Conservation (phyloP, 805 yeast species). For the Spathaspora sp. region DNA sequence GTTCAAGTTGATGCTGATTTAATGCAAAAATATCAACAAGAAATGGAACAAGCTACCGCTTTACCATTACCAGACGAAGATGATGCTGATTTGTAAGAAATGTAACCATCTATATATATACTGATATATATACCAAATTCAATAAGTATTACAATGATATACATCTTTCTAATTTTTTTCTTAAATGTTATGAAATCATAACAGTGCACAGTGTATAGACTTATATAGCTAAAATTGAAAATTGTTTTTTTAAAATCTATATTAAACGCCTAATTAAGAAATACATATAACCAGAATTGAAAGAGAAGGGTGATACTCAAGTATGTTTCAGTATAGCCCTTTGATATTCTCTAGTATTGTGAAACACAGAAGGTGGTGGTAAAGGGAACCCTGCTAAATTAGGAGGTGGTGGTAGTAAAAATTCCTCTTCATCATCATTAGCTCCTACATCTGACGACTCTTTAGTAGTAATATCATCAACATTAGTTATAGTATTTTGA, state of each 20-base stretch:
- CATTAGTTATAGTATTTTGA: background rate
- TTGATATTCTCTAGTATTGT: conserved; percentile 21
- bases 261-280: background rate
- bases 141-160: background rate
- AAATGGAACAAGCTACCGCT: conserved; percentile 99
- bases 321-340: conserved; percentile 13
- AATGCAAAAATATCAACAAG: conserved; percentile 98
- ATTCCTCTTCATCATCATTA: conserved; percentile 7
- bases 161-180: background rate
- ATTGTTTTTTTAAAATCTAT: background rate
- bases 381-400: conserved; percentile 22
- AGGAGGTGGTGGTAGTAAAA: conserved; percentile 33
- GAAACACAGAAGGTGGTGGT: conserved; percentile 30
- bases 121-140: background rate
- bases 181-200: background rate
- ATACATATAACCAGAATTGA: background rate
- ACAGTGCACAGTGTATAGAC: background rate
- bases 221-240: background rate
- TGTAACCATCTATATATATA: background rate
- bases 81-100: conserved; percentile 92
- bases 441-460: conserved; percentile 1
- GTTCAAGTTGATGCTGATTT: conserved; percentile 94
- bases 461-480: conserved; percentile 1
- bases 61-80: conserved; percentile 99
- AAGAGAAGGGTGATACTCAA: background rate